phyloP scores from a whole-genome alignment of 768 basidiomycete genomes.

The Boletus rubroflammeus region DNA sequence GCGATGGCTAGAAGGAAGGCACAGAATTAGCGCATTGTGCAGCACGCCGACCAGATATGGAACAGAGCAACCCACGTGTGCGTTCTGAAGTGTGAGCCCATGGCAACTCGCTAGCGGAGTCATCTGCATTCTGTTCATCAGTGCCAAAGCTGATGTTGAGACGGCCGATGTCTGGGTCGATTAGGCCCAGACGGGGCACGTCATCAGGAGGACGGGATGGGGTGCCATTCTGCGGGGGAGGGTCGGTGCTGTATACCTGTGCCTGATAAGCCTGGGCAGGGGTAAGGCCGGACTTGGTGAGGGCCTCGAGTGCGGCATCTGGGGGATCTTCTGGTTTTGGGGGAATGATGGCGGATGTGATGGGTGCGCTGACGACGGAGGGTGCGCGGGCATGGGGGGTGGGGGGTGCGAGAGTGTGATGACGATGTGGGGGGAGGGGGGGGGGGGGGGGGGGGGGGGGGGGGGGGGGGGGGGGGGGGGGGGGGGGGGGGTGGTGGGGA shows the following conservation, averaged over 20 bases:
- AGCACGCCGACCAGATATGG: conserved; percentile 27
- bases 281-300: conserved; percentile 54
- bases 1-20: conserved; percentile 23
- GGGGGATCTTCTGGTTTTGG: conserved; percentile 49
- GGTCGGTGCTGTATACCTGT: conserved; percentile 56
- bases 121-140: conserved; percentile 33
- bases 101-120: conserved; percentile 54
- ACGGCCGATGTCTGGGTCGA: conserved; percentile 56
- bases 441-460: conserved; percentile 17
- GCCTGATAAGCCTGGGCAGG: conserved; percentile 81
- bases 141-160: conserved; percentile 55
- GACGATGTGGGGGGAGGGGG: conserved; percentile 22
- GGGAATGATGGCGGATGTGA: conserved; percentile 41
- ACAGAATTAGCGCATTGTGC: conserved; percentile 27
- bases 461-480: conserved; percentile 36
- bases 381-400: conserved; percentile 43
- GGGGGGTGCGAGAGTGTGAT: conserved; percentile 37
- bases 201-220: conserved; percentile 24
- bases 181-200: conserved; percentile 39
- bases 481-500: conserved; percentile 15
- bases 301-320: conserved; percentile 43
- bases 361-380: conserved; percentile 46
- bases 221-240: conserved; percentile 33
- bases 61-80: conserved; percentile 38
- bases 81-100: conserved; percentile 45